phyloP scores from a whole-genome alignment of 345 rosid genomes.

The Hibiscus trionum region DNA sequence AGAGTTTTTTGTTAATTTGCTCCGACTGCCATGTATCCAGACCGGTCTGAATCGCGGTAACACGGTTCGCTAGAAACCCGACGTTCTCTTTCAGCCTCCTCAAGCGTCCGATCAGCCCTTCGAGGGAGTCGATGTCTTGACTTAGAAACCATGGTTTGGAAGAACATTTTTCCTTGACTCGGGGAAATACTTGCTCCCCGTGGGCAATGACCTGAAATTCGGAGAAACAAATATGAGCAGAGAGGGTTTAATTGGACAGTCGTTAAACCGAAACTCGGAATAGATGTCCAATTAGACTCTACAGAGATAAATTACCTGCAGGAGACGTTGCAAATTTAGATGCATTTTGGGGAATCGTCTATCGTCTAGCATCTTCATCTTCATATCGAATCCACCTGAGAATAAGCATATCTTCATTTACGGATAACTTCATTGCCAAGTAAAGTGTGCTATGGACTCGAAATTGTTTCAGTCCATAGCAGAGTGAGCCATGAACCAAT shows the following conservation, averaged over 20 bases:
- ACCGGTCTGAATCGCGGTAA: constrained; percentile 84
- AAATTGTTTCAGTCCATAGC: background rate
- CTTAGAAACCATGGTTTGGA: constrained; percentile 60
- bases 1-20: constrained; percentile 86
- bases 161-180: constrained; percentile 80
- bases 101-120: constrained; percentile 72
- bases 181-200: constrained; percentile 92
- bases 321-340: constrained; percentile 83
- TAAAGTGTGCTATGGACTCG: background rate
- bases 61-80: constrained; percentile 90
- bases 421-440: background rate
- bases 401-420: constrained; percentile 9
- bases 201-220: constrained; percentile 70
- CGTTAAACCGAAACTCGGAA: background rate
- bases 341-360: constrained; percentile 91
- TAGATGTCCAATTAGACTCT: background rate
- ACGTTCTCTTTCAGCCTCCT: constrained; percentile 88
- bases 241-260: background rate
- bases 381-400: constrained; percentile 75
- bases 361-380: constrained; percentile 89
- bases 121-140: constrained; percentile 59
- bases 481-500: background rate
- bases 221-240: background rate
- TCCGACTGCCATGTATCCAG: constrained; percentile 94
- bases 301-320: constrained; percentile 54